Percentiles rank a stretch among this genome's conserved stretches.
Evolutionary conservation across 2,329 filamentous ascomycete species (phyloP).

Genomic region (Ophiostoma himal-ulmi): DNA sequence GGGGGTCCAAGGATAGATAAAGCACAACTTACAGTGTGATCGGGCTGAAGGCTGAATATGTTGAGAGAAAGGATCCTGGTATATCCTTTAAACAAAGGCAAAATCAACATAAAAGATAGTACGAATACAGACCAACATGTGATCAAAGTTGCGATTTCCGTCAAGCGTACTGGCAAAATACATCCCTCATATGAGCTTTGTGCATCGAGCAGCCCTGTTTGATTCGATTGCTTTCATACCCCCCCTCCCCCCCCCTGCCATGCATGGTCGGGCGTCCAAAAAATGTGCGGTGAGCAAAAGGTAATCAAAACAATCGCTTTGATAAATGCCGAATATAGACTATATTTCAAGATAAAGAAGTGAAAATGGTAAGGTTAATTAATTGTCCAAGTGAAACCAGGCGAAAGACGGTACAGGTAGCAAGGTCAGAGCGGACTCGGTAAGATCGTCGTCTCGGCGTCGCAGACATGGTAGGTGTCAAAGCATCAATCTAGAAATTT

Average conservation of each 20-base stretch:
- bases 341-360: background rate
- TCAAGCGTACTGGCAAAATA: no score
- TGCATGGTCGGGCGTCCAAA: background rate
- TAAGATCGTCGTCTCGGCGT: no score
- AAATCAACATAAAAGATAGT: no score
- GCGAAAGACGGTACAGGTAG: background rate
- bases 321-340: no score
- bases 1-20: background rate
- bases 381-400: background rate
- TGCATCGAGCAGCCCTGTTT: slow-evolving; percentile 4
- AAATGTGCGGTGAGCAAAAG: background rate
- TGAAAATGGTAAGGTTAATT: background rate
- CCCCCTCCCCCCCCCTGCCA: background rate
- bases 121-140: background rate
- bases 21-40: background rate
- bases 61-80: no score
- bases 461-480: no score
- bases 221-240: background rate
- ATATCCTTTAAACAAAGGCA: background rate
- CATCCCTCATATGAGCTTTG: background rate
- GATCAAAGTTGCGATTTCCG: background rate
- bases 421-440: background rate
- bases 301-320: background rate
- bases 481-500: no score
- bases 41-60: no score